A percentile compares a stretch with the other conserved stretches of the same genome.
Evolutionary conservation across 2,329 filamentous ascomycete species (phyloP).

Genomic region (Aaosphaeria pasadenensis): DNA sequence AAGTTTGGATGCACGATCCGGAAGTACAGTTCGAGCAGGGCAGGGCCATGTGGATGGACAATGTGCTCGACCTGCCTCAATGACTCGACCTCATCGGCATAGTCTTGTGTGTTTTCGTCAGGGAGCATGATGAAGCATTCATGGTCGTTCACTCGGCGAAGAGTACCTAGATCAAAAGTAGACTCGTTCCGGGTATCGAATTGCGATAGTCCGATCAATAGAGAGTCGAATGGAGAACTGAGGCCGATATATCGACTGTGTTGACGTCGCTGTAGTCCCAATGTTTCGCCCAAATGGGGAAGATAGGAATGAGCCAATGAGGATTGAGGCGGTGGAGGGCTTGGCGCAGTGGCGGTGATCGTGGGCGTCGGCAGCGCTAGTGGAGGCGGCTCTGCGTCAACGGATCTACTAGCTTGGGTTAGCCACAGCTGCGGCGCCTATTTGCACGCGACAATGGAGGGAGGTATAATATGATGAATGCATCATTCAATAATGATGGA

Average conservation of each 20-base stretch:
- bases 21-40: constrained; percentile 78
- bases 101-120: constrained; percentile 68
- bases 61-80: constrained; percentile 71
- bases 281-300: constrained; percentile 44
- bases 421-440: constrained; percentile 14
- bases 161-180: constrained; percentile 58
- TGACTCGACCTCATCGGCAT: constrained; percentile 67
- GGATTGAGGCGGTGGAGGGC: constrained; percentile 29
- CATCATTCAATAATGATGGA: neutral
- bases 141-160: constrained; percentile 72
- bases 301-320: constrained; percentile 28
- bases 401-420: constrained; percentile 30
- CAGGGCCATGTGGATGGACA: constrained; percentile 73
- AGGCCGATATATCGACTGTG: constrained; percentile 82
- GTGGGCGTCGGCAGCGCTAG: constrained; percentile 38
- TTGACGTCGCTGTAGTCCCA: constrained; percentile 74
- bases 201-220: constrained; percentile 75
- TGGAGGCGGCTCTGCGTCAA: constrained; percentile 39
- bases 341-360: constrained; percentile 39
- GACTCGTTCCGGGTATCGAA: constrained; percentile 83
- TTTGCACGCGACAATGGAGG: neutral
- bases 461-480: no score
- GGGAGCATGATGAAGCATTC: constrained; percentile 80
- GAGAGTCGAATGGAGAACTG: constrained; percentile 79
- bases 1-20: constrained; percentile 76